Conservation (phyloP, 768 basidiomycete genomes). For the Mycena galericulata region DNA sequence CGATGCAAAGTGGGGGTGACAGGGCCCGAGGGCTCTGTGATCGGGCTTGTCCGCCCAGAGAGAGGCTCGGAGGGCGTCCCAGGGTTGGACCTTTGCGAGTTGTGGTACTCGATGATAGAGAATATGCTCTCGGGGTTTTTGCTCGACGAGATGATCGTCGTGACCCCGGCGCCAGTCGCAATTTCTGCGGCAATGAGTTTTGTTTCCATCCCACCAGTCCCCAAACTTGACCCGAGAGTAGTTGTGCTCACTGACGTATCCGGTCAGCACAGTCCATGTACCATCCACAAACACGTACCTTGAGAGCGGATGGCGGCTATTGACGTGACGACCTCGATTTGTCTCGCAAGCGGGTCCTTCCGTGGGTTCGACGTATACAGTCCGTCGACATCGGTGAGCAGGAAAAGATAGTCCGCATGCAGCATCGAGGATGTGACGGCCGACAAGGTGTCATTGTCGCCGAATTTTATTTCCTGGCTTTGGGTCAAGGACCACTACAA, state of each 20-base stretch:
- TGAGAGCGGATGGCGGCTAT: conserved; percentile 83
- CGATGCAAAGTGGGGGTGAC: conserved; percentile 47
- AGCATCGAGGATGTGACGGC: conserved; percentile 98
- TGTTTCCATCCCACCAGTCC: conserved; percentile 99
- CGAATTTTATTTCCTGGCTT: conserved; percentile 99
- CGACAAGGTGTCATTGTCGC: conserved; percentile 98
- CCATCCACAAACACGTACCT: conserved; percentile 60
- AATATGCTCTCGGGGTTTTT: conserved; percentile 81
- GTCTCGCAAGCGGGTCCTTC: conserved; percentile 84
- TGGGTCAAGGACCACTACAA: background rate
- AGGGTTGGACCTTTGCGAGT: conserved; percentile 51
- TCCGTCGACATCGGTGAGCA: conserved; percentile 96
- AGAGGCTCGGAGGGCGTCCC: conserved; percentile 49
- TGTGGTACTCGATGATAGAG: conserved; percentile 84
- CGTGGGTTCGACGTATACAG: conserved; percentile 96
- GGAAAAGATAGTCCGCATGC: conserved; percentile 96
- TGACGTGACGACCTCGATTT: conserved; percentile 86
- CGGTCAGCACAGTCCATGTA: conserved; percentile 11
- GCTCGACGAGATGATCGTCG: conserved; percentile 91
- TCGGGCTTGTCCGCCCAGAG: conserved; percentile 40
- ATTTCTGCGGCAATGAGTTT: conserved; percentile 99
- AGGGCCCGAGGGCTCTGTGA: conserved; percentile 35
- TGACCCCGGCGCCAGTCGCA: conserved; percentile 93
- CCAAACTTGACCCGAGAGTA: conserved; percentile 92
- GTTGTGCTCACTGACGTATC: conserved; percentile 81